These are phyloP conservation scores for Schizothecium vesticola DNA, from an alignment of 495 filamentous ascomycete genomes.

Conservation along the genomic window DNA sequence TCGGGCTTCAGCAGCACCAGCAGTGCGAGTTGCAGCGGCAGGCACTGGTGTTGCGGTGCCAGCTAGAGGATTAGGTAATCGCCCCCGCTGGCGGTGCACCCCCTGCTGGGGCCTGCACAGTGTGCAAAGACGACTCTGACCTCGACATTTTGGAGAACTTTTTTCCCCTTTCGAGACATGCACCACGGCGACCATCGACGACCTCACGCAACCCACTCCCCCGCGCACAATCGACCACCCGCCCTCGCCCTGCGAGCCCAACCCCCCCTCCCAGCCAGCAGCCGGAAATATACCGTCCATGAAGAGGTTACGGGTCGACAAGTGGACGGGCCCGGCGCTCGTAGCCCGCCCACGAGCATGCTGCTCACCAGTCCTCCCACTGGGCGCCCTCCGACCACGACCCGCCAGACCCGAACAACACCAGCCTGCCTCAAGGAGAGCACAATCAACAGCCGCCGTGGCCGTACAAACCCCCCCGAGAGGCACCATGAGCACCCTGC, in stretches of 20 bases:
- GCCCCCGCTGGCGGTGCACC: constrained; percentile 5
- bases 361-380: background rate
- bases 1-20: background rate
- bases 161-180: constrained; percentile 6
- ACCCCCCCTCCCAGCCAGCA: background rate
- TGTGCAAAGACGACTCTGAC: background rate
- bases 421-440: constrained; percentile 8
- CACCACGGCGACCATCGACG: constrained; percentile 5
- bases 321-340: constrained; percentile 36
- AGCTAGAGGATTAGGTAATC: constrained; percentile 22
- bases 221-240: constrained; percentile 4
- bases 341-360: constrained; percentile 26
- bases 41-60: background rate
- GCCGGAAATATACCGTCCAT: constrained; percentile 17
- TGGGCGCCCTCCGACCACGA: constrained; percentile 9
- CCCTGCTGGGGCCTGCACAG: constrained; percentile 18
- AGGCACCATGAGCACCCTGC: constrained; percentile 16
- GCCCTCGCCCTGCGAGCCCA: background rate
- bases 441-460: constrained; percentile 20
- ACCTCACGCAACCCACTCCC: constrained; percentile 8
- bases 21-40: background rate
- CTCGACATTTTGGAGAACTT: constrained; percentile 9
- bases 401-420: constrained; percentile 11
- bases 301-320: constrained; percentile 39
- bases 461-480: constrained; percentile 14